Percentiles rank a stretch among this genome's conserved stretches.
Conservation (phyloP, 495 filamentous ascomycete genomes). For the Trichoderma parareesei region DNA sequence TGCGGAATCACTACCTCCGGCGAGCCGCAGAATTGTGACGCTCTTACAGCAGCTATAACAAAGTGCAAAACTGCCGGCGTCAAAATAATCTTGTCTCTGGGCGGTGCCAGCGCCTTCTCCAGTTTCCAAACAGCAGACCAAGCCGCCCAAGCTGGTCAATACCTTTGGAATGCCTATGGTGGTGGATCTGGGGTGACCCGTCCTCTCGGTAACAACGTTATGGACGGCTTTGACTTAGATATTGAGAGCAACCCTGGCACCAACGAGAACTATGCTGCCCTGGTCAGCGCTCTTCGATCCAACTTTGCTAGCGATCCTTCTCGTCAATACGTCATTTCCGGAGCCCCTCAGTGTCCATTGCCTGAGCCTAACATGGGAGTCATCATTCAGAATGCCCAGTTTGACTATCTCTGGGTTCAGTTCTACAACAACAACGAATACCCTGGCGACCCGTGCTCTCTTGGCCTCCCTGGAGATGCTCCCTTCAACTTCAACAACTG, state of each 20-base stretch:
- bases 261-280: slow-evolving; percentile 12
- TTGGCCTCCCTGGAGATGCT: slow-evolving; percentile 18
- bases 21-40: slow-evolving; percentile 17
- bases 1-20: slow-evolving; percentile 17
- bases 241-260: slow-evolving; percentile 33
- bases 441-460: slow-evolving; percentile 17
- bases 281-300: slow-evolving; percentile 44
- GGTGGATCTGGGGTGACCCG: slow-evolving; percentile 24
- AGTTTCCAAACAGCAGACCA: slow-evolving; percentile 1
- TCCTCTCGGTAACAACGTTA: slow-evolving; percentile 40
- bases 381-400: slow-evolving; percentile 39
- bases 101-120: slow-evolving; percentile 25
- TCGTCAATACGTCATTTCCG: slow-evolving; percentile 40
- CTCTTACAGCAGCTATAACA: slow-evolving; percentile 39
- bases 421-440: slow-evolving; percentile 60
- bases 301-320: slow-evolving; percentile 30
- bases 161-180: slow-evolving; percentile 56
- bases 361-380: slow-evolving; percentile 40
- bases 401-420: slow-evolving; percentile 55
- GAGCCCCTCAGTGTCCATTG: slow-evolving; percentile 52
- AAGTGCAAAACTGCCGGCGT: slow-evolving; percentile 49
- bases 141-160: background rate
- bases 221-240: slow-evolving; percentile 54
- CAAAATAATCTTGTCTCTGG: slow-evolving; percentile 51
- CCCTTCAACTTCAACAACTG: slow-evolving; percentile 53